Evolutionary conservation across 2,329 filamentous ascomycete species (phyloP).

Genomic region (Lachnum nothofagi): DNA sequence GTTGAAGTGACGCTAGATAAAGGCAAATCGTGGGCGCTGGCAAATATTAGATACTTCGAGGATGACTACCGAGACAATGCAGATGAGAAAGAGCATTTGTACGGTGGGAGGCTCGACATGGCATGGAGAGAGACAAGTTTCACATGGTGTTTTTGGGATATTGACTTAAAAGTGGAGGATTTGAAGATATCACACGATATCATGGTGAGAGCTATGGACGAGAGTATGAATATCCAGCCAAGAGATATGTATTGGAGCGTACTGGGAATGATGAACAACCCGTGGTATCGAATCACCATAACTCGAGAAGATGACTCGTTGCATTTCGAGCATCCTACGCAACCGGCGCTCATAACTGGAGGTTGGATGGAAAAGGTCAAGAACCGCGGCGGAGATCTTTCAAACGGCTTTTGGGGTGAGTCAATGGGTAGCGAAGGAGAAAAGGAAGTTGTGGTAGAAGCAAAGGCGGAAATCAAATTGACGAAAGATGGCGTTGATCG

Average conservation of each 20-base stretch:
- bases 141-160: slow-evolving; percentile 89
- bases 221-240: slow-evolving; percentile 79
- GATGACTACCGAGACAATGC: slow-evolving; percentile 68
- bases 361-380: slow-evolving; percentile 95
- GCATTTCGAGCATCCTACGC: slow-evolving; percentile 83
- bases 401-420: slow-evolving; percentile 83
- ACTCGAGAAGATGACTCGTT: slow-evolving; percentile 59
- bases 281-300: slow-evolving; percentile 81
- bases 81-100: slow-evolving; percentile 58
- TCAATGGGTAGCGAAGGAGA: slow-evolving; percentile 49
- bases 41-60: slow-evolving; percentile 76
- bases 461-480: slow-evolving; percentile 68
- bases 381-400: slow-evolving; percentile 71
- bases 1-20: slow-evolving; percentile 81
- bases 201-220: slow-evolving; percentile 83
- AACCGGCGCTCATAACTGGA: slow-evolving; percentile 68
- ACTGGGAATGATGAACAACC: slow-evolving; percentile 96
- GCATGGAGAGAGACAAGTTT: slow-evolving; percentile 76
- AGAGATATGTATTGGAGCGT: slow-evolving; percentile 96
- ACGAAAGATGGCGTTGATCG: slow-evolving; percentile 61
- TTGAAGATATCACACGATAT: slow-evolving; percentile 65
- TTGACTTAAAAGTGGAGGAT: slow-evolving; percentile 60
- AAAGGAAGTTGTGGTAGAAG: slow-evolving; percentile 43
- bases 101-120: slow-evolving; percentile 73
- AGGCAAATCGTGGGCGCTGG: slow-evolving; percentile 73